A percentile compares a stretch with the other conserved stretches of the same genome.
Evolutionary conservation across 768 basidiomycete species (phyloP).

Genomic region (Amanita phalloides): DNA sequence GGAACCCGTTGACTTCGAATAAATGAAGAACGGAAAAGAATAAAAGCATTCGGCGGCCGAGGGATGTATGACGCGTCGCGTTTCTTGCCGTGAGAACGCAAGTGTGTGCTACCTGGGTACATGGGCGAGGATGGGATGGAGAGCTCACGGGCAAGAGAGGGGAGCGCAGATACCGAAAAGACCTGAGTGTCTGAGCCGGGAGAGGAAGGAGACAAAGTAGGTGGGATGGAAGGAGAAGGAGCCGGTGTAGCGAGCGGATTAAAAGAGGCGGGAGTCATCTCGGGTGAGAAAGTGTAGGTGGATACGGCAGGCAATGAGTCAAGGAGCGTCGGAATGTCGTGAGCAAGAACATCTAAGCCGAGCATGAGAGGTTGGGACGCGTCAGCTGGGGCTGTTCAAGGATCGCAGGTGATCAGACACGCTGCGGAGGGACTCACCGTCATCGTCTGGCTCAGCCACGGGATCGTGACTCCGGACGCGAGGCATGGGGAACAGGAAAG

Average conservation of each 20-base stretch:
- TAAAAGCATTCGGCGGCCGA: conserved; percentile 78
- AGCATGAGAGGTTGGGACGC: conserved; percentile 4
- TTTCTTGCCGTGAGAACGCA: conserved; percentile 42
- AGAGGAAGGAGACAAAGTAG: conserved; percentile 4
- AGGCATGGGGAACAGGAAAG: conserved; percentile 20
- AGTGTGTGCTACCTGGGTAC: conserved; percentile 22
- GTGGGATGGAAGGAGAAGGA: conserved; percentile 14
- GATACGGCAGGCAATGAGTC: conserved; percentile 41
- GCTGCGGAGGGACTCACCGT: conserved; percentile 16
- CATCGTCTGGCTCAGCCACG: conserved; percentile 13
- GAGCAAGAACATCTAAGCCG: conserved; percentile 10
- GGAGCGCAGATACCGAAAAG: neutral
- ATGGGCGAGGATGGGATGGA: conserved; percentile 4
- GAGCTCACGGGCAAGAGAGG: neutral
- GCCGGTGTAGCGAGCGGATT: conserved; percentile 8
- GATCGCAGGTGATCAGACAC: conserved; percentile 15
- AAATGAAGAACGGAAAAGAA: conserved; percentile 74
- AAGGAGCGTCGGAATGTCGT: conserved; percentile 40
- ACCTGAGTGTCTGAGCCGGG: conserved; percentile 14
- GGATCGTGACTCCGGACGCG: conserved; percentile 19
- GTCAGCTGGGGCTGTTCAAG: conserved; percentile 8
- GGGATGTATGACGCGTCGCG: conserved; percentile 70
- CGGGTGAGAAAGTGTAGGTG: conserved; percentile 54
- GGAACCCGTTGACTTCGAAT: conserved; percentile 66
- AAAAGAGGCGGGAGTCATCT: conserved; percentile 46